Base-by-base conservation (phyloP, 1,284 basidiomycete species). In the Moniliophthora roreri region DNA sequence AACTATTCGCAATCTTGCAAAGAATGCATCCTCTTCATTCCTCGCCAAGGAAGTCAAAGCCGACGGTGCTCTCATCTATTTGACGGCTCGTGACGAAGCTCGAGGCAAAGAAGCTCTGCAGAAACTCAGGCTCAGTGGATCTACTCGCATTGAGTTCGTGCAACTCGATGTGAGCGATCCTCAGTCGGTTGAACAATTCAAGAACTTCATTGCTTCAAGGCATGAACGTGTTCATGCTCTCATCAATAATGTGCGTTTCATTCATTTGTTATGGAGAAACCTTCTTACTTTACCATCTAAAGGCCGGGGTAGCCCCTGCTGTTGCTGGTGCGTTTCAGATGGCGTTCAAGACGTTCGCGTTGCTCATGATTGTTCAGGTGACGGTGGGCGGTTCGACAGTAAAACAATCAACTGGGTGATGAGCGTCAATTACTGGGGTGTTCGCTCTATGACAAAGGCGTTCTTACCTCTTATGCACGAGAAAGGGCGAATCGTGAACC, bases 351-450 rank as follows among this genome's bases (percentile, higher is more conserved):
- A n/a, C n/a, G n/a, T n/a, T n/a, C n/a, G n/a, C n/a, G n/a, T n/a
- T n/a, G n/a, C n/a, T n/a, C n/a, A n/a, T n/a, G n/a, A n/a, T n/a
- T n/a, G n/a, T n/a, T n/a, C n/a, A 23, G 41, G 41, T 26, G 41
- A 44, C 26, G 41, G 41, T 2, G 41, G 41, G 20, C 5, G 5
- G 9, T 44, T 44, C 9, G 41, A 44, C 21, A 24, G 10, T 13
- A 21, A 44, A 4, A 44, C 20, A 8, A 23, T 44, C 21, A 44
- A 44, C n/a, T 44, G 41, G 41, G 41, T 44, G 41, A 44, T 44
- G 41, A 44, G 3, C 20, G 18, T 44, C 18, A 44, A 44, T 21
- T 44, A 44, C 11, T 44, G 41, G 41, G 18, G 41, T 21, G 41
- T 44, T 11, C 41, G 26, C 4, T 15, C 13, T 21, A 44, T 44